phyloP scores from a whole-genome alignment of 495 filamentous ascomycete genomes.

The Daldinia vernicosa region DNA sequence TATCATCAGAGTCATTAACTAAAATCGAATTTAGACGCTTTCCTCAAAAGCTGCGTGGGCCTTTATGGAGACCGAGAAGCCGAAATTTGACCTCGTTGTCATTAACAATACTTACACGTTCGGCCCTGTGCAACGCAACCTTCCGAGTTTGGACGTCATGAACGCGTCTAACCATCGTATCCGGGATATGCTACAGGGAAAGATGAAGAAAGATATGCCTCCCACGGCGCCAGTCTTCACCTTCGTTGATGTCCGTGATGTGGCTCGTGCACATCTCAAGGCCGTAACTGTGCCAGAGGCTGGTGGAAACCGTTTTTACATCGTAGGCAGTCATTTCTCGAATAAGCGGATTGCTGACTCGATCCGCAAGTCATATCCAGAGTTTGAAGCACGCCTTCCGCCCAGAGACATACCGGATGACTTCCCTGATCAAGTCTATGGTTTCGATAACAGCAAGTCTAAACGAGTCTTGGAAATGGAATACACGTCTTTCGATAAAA shows the following conservation, averaged over 20 bases:
- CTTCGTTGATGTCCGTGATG: slow-evolving; percentile 60
- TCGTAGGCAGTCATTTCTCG: slow-evolving; percentile 54
- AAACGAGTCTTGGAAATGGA: slow-evolving; percentile 50
- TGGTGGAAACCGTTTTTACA: slow-evolving; percentile 55
- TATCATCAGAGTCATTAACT: background rate
- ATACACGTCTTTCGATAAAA: slow-evolving; percentile 50
- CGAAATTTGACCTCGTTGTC: slow-evolving; percentile 53
- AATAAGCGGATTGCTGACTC: slow-evolving; percentile 52
- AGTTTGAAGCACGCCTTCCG: slow-evolving; percentile 43
- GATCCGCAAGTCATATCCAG: slow-evolving; percentile 38
- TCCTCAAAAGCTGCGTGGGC: slow-evolving; percentile 58
- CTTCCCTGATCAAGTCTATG: slow-evolving; percentile 49
- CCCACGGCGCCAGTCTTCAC: slow-evolving; percentile 57
- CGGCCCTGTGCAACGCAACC: slow-evolving; percentile 52
- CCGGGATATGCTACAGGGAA: slow-evolving; percentile 50
- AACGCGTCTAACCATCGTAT: slow-evolving; percentile 61
- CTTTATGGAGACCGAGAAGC: slow-evolving; percentile 47
- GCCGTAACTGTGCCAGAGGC: slow-evolving; percentile 53
- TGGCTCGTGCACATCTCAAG: slow-evolving; percentile 53
- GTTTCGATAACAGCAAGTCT: slow-evolving; percentile 50
- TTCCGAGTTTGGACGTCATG: slow-evolving; percentile 42
- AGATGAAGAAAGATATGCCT: slow-evolving; percentile 39
- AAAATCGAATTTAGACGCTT: slow-evolving; percentile 32
- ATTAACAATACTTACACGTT: slow-evolving; percentile 59
- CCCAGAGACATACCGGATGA: slow-evolving; percentile 45